phyloP scores from a whole-genome alignment of 2,329 filamentous ascomycete genomes.

The Fusarium subtropicale region DNA sequence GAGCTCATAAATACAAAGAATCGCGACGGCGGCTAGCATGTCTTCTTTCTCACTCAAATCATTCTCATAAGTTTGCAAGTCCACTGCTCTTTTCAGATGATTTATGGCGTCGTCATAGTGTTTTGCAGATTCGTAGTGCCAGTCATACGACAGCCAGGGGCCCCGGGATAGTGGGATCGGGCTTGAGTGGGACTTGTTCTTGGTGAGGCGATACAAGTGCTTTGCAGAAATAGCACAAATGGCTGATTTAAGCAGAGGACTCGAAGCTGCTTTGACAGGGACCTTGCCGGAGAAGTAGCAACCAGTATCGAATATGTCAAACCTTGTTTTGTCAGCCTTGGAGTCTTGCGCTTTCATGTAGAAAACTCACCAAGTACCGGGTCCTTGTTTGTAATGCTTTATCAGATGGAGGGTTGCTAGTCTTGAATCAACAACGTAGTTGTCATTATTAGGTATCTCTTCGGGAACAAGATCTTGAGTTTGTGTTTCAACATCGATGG shows the following conservation, averaged over 20 bases:
- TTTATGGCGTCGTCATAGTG: slow-evolving; percentile 41
- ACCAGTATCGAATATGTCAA: slow-evolving; percentile 43
- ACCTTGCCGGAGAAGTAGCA: slow-evolving; percentile 44
- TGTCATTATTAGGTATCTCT: accelerated
- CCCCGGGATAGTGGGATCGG: background rate
- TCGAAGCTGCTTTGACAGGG: slow-evolving; percentile 38
- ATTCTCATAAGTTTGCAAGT: slow-evolving; percentile 56
- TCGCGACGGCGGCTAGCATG: slow-evolving; percentile 72
- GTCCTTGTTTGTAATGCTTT: slow-evolving; percentile 39
- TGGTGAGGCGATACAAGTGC: slow-evolving; percentile 22
- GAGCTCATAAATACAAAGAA: slow-evolving; percentile 75
- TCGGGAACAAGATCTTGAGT: accelerated
- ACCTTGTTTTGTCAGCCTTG: background rate
- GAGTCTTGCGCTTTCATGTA: accelerated
- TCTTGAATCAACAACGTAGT: background rate
- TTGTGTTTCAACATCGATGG: accelerated
- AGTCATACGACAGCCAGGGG: slow-evolving; percentile 19
- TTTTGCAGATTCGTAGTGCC: slow-evolving; percentile 40
- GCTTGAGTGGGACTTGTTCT: background rate
- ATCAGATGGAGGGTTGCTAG: slow-evolving; percentile 23
- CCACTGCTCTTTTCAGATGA: slow-evolving; percentile 30
- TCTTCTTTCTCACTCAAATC: slow-evolving; percentile 49
- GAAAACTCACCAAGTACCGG: slow-evolving; percentile 30
- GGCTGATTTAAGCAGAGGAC: slow-evolving; percentile 33
- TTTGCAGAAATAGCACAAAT: slow-evolving; percentile 41